A percentile compares a stretch with the other conserved stretches of the same genome.
phyloP scores from a whole-genome alignment of 352 stramenopile genomes.

The Thraustochytrium striatum region DNA sequence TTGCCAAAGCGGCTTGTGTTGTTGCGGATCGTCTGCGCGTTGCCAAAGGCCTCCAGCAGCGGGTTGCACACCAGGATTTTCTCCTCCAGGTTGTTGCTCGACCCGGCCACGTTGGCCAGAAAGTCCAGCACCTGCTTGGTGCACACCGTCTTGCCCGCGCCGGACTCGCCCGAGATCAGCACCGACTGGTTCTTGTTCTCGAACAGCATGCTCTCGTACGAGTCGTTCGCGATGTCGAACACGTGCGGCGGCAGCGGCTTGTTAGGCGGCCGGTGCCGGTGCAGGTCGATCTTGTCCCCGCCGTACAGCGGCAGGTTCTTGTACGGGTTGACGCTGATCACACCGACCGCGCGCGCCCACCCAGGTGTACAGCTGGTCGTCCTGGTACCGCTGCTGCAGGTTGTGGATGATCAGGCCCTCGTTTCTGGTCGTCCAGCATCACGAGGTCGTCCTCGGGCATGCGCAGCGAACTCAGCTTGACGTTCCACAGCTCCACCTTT shows the following conservation, averaged over 20 bases:
- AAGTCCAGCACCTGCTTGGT: constrained; percentile 95
- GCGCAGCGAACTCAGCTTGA: constrained; percentile 50
- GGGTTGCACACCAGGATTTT: constrained; percentile 93
- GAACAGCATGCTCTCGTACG: constrained; percentile 71
- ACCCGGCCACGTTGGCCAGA: constrained; percentile 73
- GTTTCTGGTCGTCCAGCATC: constrained; percentile 53
- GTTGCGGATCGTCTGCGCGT: constrained; percentile 92
- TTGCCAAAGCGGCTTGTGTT: constrained; percentile 94
- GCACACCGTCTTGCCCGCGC: constrained; percentile 91
- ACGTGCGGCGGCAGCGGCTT: constrained; percentile 78
- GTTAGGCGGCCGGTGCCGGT: constrained; percentile 56
- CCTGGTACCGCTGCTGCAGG: constrained; percentile 68
- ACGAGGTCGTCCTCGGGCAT: constrained; percentile 50
- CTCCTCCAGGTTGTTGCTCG: constrained; percentile 52
- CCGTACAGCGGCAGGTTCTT: constrained; percentile 56
- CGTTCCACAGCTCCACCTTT: constrained; percentile 24
- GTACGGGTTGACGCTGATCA: constrained; percentile 70
- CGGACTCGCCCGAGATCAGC: constrained; percentile 82
- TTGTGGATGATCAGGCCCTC: constrained; percentile 54
- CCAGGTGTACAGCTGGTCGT: constrained; percentile 86
- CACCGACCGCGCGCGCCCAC: constrained; percentile 61
- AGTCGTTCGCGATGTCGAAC: constrained; percentile 80
- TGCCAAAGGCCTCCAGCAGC: constrained; percentile 97
- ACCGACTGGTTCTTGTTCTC: constrained; percentile 79
- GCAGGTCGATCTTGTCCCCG: constrained; percentile 53